These are phyloP conservation scores for Globisporangium sylvaticum DNA, from an alignment of 352 stramenopile species.

Conservation along the genomic window DNA sequence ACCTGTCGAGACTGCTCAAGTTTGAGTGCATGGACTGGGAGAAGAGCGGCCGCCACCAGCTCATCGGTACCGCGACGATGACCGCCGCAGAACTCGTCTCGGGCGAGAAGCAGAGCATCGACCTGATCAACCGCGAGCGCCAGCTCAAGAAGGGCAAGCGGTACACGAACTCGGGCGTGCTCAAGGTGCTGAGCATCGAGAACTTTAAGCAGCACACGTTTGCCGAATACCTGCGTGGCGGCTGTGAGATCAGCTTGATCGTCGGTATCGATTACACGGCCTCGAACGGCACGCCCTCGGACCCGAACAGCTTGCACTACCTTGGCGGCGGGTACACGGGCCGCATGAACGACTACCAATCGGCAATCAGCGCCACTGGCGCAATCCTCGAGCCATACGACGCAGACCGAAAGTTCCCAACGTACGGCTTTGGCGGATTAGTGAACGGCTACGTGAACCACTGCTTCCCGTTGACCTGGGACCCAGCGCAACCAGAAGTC, in stretches of 20 bases:
- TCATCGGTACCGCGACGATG: conserved; percentile 54
- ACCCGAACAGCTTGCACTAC: conserved; percentile 61
- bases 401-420: conserved; percentile 66
- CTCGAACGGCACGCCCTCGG: conserved; percentile 44
- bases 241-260: conserved; percentile 74
- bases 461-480: conserved; percentile 42
- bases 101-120: conserved; percentile 40
- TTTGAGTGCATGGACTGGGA: conserved; percentile 82
- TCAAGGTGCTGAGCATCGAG: conserved; percentile 53
- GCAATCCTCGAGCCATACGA: conserved; percentile 77
- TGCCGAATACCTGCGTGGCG: conserved; percentile 62
- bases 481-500: conserved; percentile 49
- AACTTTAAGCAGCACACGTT: conserved; percentile 69
- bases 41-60: conserved; percentile 59
- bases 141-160: conserved; percentile 66
- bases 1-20: conserved; percentile 51
- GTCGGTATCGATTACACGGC: conserved; percentile 83
- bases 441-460: conserved; percentile 60
- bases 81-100: conserved; percentile 55
- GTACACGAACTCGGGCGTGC: conserved; percentile 71
- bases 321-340: conserved; percentile 45
- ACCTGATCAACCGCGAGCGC: conserved; percentile 65
- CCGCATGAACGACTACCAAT: conserved; percentile 76
- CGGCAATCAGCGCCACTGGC: conserved; percentile 61
- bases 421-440: conserved; percentile 77